Evolutionary conservation across 2,329 filamentous ascomycete genomes (phyloP).

Genomic region (Neopestalotiopsis sp.): DNA sequence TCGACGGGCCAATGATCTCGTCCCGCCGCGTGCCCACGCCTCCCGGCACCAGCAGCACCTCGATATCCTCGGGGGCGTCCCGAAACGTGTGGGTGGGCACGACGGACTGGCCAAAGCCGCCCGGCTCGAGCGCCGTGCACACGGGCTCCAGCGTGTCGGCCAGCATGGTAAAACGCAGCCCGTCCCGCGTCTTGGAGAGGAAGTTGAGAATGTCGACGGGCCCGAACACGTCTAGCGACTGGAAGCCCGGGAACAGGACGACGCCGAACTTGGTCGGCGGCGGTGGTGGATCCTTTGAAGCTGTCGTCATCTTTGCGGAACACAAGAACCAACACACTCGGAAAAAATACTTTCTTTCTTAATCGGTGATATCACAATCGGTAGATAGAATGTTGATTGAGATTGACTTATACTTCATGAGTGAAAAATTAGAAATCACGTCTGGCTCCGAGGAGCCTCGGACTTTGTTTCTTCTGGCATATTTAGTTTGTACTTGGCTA

Average conservation of each 20-base stretch:
- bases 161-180: constrained; percentile 48
- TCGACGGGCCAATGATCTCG: constrained; percentile 38
- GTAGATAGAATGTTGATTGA: not conserved
- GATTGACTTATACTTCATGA: not conserved
- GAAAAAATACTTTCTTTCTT: no score
- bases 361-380: no score
- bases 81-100: constrained; percentile 58
- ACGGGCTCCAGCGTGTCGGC: constrained; percentile 48
- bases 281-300: not conserved
- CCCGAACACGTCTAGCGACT: constrained; percentile 52
- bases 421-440: not conserved
- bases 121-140: constrained; percentile 35
- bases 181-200: constrained; percentile 38
- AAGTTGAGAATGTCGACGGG: constrained; percentile 52
- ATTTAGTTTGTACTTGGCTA: not conserved
- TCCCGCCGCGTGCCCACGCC: constrained; percentile 55
- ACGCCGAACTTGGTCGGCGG: constrained; percentile 44
- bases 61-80: constrained; percentile 55
- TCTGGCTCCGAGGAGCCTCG: not conserved
- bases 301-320: not conserved
- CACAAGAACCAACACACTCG: not conserved
- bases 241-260: constrained; percentile 50
- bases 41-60: constrained; percentile 71
- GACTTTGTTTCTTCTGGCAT: not conserved
- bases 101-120: constrained; percentile 41